phyloP scores from a whole-genome alignment of 1,284 basidiomycete genomes.

The Schizopora paradoxa region DNA sequence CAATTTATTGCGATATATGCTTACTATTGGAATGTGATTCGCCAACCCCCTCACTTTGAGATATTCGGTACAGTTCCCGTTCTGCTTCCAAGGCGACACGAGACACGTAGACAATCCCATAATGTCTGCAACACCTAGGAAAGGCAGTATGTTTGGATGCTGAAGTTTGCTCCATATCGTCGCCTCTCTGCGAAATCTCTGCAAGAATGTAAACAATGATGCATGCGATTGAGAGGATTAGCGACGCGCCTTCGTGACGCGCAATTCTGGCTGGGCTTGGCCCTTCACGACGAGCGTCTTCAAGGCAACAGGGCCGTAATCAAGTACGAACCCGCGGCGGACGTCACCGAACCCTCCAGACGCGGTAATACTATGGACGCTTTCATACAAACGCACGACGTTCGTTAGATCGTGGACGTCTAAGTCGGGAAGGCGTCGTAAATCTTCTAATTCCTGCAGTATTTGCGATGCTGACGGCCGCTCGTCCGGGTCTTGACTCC shows the following conservation, averaged over 20 bases:
- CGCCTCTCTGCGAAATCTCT: conserved; percentile 16
- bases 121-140: conserved; percentile 13
- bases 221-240: neutral
- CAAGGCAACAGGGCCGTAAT: conserved; percentile 10
- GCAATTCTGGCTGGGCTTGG: neutral
- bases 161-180: conserved; percentile 14
- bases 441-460: conserved; percentile 4
- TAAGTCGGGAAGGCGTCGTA: conserved; percentile 9
- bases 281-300: conserved; percentile 11
- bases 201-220: neutral
- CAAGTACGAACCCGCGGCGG: conserved; percentile 2
- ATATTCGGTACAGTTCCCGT: conserved; percentile 15
- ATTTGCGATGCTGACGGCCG: conserved; percentile 10
- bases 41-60: too few relatives aligned
- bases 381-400: neutral
- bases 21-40: too few relatives aligned
- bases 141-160: conserved; percentile 17
- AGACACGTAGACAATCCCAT: conserved; percentile 13
- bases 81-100: conserved; percentile 17
- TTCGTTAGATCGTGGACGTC: conserved; percentile 12
- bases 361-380: conserved; percentile 1
- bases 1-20: neutral
- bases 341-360: conserved; percentile 15
- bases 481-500: conserved; percentile 6
- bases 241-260: conserved; percentile 11